A percentile compares a stretch with the other conserved stretches of the same genome.
Evolutionary conservation across 2,329 filamentous ascomycete genomes (phyloP).

Genomic region (Colletotrichum tamarilloi): DNA sequence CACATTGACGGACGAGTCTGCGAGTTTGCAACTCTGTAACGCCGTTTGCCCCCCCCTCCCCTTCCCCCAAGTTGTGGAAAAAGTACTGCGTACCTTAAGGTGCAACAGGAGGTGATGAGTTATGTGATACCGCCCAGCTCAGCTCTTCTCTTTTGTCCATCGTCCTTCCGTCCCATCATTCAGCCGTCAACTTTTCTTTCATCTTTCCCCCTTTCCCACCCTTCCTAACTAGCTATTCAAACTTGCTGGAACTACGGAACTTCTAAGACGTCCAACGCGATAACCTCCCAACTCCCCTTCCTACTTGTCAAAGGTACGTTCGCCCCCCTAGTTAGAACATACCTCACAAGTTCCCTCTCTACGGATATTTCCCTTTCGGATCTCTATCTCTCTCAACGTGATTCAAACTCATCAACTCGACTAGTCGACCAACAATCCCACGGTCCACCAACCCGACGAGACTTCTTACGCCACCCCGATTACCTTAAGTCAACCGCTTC

Average conservation of each 20-base stretch:
- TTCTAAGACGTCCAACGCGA: slow-evolving; percentile 22
- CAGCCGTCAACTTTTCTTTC: background rate
- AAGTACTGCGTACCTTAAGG: background rate
- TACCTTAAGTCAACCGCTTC: background rate
- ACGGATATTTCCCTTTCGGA: no score
- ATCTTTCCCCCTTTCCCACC: background rate
- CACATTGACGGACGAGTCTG: slow-evolving; percentile 33
- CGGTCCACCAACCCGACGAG: background rate
- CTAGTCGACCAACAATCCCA: background rate
- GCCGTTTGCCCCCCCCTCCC: slow-evolving; percentile 20
- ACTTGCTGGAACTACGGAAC: background rate
- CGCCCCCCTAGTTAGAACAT: no score
- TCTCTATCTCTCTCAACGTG: background rate
- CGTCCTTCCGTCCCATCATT: slow-evolving; percentile 32
- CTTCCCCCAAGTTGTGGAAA: background rate
- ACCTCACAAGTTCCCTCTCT: background rate
- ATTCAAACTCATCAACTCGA: background rate
- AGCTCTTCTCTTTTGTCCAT: slow-evolving; percentile 20
- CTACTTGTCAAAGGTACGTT: background rate
- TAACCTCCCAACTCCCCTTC: slow-evolving; percentile 6
- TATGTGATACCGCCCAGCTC: slow-evolving; percentile 30
- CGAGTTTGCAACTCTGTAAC: slow-evolving; percentile 36
- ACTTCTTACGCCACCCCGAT: background rate
- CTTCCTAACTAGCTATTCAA: slow-evolving; percentile 1
- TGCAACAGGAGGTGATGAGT: slow-evolving; percentile 4